Evolutionary conservation across 2,329 filamentous ascomycete species (phyloP).

Genomic region (Blastomyces parvus): DNA sequence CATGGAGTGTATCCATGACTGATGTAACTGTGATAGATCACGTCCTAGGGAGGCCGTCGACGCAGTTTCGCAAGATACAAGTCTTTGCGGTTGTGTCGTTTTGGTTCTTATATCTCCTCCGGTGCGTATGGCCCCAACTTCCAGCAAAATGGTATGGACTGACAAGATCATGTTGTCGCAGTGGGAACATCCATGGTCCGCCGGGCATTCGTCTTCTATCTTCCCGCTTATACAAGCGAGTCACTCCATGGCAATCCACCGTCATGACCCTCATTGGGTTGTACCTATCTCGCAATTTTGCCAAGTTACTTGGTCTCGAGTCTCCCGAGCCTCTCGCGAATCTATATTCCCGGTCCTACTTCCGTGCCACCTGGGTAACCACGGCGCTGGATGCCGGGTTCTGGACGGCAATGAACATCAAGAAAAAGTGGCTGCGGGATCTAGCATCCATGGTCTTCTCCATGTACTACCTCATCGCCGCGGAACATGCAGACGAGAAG

Average conservation of each 20-base stretch:
- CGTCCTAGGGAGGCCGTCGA: slow-evolving; percentile 80
- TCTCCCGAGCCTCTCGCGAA: slow-evolving; percentile 89
- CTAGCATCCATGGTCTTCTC: slow-evolving; percentile 75
- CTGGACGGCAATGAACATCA: slow-evolving; percentile 95
- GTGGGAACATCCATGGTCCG: slow-evolving; percentile 83
- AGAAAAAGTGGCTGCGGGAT: slow-evolving; percentile 69
- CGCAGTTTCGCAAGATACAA: slow-evolving; percentile 84
- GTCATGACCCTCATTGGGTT: slow-evolving; percentile 82
- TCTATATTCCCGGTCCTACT: slow-evolving; percentile 86
- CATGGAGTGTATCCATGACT: not conserved
- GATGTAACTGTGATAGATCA: slow-evolving; percentile 52
- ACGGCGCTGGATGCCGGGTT: slow-evolving; percentile 94
- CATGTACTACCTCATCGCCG: slow-evolving; percentile 81
- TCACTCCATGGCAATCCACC: slow-evolving; percentile 85
- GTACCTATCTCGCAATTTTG: slow-evolving; percentile 87
- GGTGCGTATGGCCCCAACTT: slow-evolving; percentile 41
- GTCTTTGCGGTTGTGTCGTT: slow-evolving; percentile 85
- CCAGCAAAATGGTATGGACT: slow-evolving; percentile 9
- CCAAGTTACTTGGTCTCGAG: slow-evolving; percentile 80
- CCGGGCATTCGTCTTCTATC: slow-evolving; percentile 64
- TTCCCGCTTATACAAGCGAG: slow-evolving; percentile 54
- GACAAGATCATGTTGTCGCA: slow-evolving; percentile 31
- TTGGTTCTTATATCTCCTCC: slow-evolving; percentile 77
- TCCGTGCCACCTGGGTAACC: slow-evolving; percentile 91
- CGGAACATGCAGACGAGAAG: slow-evolving; percentile 93